Percentiles rank a stretch among this genome's conserved stretches.
Conservation (phyloP, 2,329 filamentous ascomycete species). For the Colletotrichum paranaense region DNA sequence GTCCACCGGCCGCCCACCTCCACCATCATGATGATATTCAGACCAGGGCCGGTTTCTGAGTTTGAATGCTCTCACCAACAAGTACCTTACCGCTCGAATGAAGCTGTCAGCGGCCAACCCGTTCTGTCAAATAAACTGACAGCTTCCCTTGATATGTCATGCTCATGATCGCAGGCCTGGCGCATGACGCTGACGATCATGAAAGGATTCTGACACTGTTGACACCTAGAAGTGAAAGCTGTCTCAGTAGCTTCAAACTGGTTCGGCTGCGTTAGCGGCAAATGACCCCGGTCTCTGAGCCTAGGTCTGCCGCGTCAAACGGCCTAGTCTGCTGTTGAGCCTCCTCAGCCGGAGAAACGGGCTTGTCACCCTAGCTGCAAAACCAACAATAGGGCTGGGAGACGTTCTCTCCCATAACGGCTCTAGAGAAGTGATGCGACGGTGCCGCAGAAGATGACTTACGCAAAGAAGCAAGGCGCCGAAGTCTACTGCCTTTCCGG, state of each 20-base stretch:
- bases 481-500: slow-evolving; percentile 13
- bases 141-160: background rate
- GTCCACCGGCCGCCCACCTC: background rate
- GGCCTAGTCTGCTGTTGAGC: slow-evolving; percentile 20
- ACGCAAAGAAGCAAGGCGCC: slow-evolving; percentile 29
- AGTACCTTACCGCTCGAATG: background rate
- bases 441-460: slow-evolving; percentile 21
- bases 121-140: background rate
- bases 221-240: slow-evolving; percentile 2
- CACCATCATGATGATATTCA: background rate
- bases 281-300: background rate
- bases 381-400: slow-evolving; percentile 20
- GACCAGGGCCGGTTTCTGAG: background rate
- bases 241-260: slow-evolving; percentile 15
- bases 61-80: background rate
- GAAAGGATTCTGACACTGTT: background rate
- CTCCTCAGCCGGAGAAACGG: slow-evolving; percentile 16
- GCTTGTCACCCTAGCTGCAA: slow-evolving; percentile 3
- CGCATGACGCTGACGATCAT: background rate
- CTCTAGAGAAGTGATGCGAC: background rate
- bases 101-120: background rate
- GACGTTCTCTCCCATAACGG: background rate
- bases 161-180: background rate
- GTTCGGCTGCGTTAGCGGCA: background rate
- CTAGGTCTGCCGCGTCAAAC: slow-evolving; percentile 1